A percentile compares a stretch with the other conserved stretches of the same genome.
phyloP scores from a whole-genome alignment of 192 early-diverging fungal genomes.

The Coemansia reversa region DNA sequence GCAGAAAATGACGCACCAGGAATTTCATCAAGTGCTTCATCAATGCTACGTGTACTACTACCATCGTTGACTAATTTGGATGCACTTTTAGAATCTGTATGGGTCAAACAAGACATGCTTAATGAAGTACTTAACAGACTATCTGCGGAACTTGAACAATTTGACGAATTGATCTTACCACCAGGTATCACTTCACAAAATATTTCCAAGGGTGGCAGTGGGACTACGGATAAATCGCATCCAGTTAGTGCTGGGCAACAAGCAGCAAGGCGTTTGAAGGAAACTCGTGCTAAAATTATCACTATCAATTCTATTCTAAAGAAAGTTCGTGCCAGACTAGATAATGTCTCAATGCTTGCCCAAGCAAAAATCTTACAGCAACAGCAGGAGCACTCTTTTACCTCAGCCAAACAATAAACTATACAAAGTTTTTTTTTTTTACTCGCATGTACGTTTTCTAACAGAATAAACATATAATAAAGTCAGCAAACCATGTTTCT shows the following conservation, averaged over 20 bases:
- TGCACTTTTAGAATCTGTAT: constrained; percentile 37
- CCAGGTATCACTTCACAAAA: constrained; percentile 2
- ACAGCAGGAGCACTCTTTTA: constrained; percentile 19
- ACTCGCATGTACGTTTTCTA: too few relatives aligned
- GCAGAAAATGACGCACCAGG: neutral
- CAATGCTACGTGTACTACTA: constrained; percentile 48
- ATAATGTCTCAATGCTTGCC: constrained; percentile 49
- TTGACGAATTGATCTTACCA: constrained; percentile 40
- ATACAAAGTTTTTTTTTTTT: neutral
- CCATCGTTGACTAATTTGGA: constrained; percentile 46
- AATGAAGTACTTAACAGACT: constrained; percentile 48
- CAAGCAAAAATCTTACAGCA: constrained; percentile 44
- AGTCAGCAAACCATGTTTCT: too few relatives aligned
- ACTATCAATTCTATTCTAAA: constrained; percentile 41
- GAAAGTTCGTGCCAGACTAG: constrained; percentile 36
- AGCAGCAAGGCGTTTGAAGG: constrained; percentile 32
- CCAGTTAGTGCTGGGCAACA: constrained; percentile 12
- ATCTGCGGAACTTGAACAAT: constrained; percentile 46
- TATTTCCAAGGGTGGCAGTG: neutral
- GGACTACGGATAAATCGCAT: neutral
- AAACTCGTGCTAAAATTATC: constrained; percentile 27
- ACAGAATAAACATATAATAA: too few relatives aligned
- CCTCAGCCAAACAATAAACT: neutral
- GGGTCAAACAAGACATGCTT: constrained; percentile 39
- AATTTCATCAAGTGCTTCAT: constrained; percentile 24